Conservation (phyloP, 768 basidiomycete genomes). For the Phanerochaete carnosa region DNA sequence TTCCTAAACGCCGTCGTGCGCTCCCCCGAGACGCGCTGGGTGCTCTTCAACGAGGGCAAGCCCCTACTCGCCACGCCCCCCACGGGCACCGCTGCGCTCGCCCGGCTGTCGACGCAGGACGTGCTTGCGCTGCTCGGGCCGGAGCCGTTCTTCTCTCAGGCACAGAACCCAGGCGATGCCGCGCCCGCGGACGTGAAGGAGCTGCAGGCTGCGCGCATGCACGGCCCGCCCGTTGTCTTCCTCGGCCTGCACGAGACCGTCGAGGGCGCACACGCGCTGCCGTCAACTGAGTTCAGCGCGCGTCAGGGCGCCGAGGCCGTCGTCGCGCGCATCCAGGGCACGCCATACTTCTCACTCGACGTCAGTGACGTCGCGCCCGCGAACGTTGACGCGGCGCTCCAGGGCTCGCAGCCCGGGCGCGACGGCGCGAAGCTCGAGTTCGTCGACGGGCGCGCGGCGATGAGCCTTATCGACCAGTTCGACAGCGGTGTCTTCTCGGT, state of each 20-base stretch:
- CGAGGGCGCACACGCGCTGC: slow-evolving; percentile 41
- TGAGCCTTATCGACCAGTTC: slow-evolving; percentile 52
- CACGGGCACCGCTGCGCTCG: slow-evolving; percentile 33
- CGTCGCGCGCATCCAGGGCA: slow-evolving; percentile 61
- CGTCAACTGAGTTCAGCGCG: slow-evolving; percentile 54
- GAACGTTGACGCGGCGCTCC: slow-evolving; percentile 31
- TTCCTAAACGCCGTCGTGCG: slow-evolving; percentile 70
- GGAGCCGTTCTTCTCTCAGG: slow-evolving; percentile 68
- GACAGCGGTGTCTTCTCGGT: slow-evolving; percentile 72
- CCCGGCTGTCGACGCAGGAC: slow-evolving; percentile 53
- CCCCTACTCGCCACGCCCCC: slow-evolving; percentile 44
- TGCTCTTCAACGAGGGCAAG: slow-evolving; percentile 71
- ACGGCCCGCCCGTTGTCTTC: slow-evolving; percentile 61
- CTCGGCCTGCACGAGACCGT: slow-evolving; percentile 70
- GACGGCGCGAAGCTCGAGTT: slow-evolving; percentile 40
- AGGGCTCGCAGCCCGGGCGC: neutral
- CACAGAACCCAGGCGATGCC: slow-evolving; percentile 36
- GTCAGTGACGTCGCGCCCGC: slow-evolving; percentile 43
- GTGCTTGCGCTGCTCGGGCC: slow-evolving; percentile 59
- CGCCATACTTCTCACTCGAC: slow-evolving; percentile 81
- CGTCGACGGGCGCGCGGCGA: slow-evolving; percentile 57
- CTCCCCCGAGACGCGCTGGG: slow-evolving; percentile 62
- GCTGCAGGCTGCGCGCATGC: slow-evolving; percentile 54
- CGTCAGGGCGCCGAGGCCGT: slow-evolving; percentile 38
- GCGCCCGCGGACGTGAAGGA: slow-evolving; percentile 21